Percentiles rank a stretch among this genome's conserved stretches.
Evolutionary conservation across 345 rosid genomes (phyloP).

Genomic region (Trapa incisa): DNA sequence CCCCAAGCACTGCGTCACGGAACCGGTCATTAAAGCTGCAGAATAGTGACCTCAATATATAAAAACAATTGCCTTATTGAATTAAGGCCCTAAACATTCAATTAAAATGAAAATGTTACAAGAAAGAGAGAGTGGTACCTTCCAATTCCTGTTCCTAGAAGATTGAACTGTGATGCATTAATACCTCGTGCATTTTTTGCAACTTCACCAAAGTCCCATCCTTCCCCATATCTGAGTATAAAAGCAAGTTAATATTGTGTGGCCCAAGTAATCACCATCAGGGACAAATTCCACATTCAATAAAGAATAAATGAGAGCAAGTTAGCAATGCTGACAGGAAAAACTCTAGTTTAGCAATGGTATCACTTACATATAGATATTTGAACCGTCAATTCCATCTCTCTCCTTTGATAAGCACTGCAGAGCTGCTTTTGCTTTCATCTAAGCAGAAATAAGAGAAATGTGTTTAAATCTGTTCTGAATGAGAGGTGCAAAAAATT

Average conservation of each 20-base stretch:
- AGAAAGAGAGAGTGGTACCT: constrained; percentile 29
- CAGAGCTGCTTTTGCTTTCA: constrained; percentile 62
- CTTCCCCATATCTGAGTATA: constrained; percentile 75
- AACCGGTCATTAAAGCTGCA: constrained; percentile 89
- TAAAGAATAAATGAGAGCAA: neutral
- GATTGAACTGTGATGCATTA: constrained; percentile 75
- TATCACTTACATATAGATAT: constrained; percentile 57
- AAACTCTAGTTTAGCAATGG: neutral
- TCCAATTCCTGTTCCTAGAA: constrained; percentile 77
- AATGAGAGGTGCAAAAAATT: neutral
- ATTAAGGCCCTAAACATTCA: neutral
- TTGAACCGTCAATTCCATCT: constrained; percentile 79
- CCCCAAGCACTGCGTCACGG: constrained; percentile 95
- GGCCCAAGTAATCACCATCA: neutral
- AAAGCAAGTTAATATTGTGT: neutral
- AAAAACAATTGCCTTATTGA: neutral
- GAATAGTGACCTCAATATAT: constrained; percentile 12
- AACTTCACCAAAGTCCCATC: constrained; percentile 99
- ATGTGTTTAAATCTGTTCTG: neutral
- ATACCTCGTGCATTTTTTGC: constrained; percentile 86
- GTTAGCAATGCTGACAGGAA: neutral
- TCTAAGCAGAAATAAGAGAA: constrained; percentile 24
- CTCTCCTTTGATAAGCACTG: constrained; percentile 45
- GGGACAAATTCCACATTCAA: neutral
- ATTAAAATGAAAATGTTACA: neutral